These are phyloP conservation scores for Ganoderma lingzhi DNA, from an alignment of 1,284 basidiomycete species.

Conservation along the genomic window DNA sequence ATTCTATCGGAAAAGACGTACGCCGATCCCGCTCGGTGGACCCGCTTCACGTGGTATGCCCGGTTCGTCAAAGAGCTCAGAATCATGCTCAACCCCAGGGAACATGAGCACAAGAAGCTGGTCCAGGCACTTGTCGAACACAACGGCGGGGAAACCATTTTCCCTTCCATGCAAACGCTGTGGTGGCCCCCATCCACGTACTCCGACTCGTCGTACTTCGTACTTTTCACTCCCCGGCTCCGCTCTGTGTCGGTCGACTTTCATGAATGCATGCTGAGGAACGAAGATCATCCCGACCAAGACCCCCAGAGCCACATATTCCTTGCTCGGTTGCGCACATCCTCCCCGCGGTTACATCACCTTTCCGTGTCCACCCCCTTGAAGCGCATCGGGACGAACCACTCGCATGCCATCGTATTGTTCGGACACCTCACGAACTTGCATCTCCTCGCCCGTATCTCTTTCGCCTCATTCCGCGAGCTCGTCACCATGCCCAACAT, in stretches of 20 bases:
- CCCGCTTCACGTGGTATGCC: slow-evolving; percentile 1
- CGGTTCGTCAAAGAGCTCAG: not conserved
- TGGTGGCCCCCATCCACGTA: not conserved
- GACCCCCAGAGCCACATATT: not conserved
- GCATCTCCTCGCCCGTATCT: not conserved
- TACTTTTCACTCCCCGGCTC: not conserved
- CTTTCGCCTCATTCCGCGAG: not conserved
- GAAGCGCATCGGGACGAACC: not conserved
- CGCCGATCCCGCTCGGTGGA: not conserved
- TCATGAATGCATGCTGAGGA: not conserved
- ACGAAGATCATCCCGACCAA: too few relatives aligned
- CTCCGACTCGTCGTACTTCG: not conserved
- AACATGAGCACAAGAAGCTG: not conserved
- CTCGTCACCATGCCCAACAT: not conserved
- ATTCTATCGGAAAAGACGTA: not conserved
- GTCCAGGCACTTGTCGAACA: not conserved
- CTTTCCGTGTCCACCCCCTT: not conserved
- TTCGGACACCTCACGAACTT: not conserved
- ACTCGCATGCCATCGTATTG: not conserved
- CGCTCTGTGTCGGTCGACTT: not conserved
- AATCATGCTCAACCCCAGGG: not conserved
- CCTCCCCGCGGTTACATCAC: not conserved
- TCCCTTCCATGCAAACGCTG: not conserved
- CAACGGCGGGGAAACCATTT: not conserved
- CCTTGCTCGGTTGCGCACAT: not conserved